Base-by-base conservation (phyloP, 2,329 filamentous ascomycete genomes). In the Zasmidium cellare region DNA sequence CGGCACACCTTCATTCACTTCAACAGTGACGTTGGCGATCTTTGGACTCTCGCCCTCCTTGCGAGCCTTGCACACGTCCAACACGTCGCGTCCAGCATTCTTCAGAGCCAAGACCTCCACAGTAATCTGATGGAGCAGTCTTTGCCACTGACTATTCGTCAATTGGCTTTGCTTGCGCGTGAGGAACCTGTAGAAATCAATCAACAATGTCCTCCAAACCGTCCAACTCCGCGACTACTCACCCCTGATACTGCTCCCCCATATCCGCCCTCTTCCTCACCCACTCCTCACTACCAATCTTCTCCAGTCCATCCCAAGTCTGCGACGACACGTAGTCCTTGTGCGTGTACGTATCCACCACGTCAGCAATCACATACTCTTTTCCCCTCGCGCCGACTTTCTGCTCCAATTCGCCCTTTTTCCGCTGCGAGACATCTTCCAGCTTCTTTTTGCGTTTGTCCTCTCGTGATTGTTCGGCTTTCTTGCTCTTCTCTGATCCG, bases 81-180 rank as follows among this genome's bases (percentile, higher is more conserved):
- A 62, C 14, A 66, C 52, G 28, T 64, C 60, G 20, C 72, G 76
- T 47, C 75, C 78, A 53, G 76, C 73, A 63, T 76, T 69, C 58
- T 74, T 74, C 69, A 84, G 70, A 2, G 82, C 72, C 59, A 80
- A 79, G 3, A 84, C 71, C 67, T 88, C 84, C 3, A 86, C 79
- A 11, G 83, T 74, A 3, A 84, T 80, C 60, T 82, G 79, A 60
- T 83, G 82, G 44, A 87, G 76, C 22, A 71, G 41, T 41, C 28
- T 80, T 76, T 46, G 68, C 72, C 44, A 74, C 66, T 55, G 79
- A 24, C 75, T 69, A 6, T 72, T 67, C 9, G 65, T 63, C 53
- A 77, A 69, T 5, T 65, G 69, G 44, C 74, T 59, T 55, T 71
- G 75, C 44, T 74, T 69, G 44, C 65, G 61, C 11, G 74, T 69